Conservation (phyloP, 495 filamentous ascomycete genomes). For the Immersiella caudata region DNA sequence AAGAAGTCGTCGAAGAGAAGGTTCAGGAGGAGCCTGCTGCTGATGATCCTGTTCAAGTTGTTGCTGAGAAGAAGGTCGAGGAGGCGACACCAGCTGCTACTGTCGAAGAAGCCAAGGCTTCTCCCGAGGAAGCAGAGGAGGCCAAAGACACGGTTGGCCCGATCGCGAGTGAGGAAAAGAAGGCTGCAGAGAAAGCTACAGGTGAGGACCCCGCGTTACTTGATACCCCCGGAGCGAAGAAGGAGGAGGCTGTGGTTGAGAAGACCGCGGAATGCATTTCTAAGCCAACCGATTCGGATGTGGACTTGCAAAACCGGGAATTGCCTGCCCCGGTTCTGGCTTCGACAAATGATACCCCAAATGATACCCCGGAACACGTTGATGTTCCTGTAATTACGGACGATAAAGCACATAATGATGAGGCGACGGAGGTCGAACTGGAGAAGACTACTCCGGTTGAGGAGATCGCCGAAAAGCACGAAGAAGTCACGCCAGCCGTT, state of each 20-base stretch:
- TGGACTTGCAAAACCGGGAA: slow-evolving; percentile 30
- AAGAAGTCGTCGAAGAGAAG: background rate
- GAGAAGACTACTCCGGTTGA: background rate
- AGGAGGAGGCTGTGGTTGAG: slow-evolving; percentile 20
- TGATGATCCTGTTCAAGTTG: slow-evolving; percentile 6
- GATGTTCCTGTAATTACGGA: slow-evolving; percentile 16
- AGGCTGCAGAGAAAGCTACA: slow-evolving; percentile 38
- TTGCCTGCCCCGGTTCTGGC: slow-evolving; percentile 10
- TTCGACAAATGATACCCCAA: slow-evolving; percentile 20
- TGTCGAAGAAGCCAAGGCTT: slow-evolving; percentile 20
- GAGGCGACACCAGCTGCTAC: slow-evolving; percentile 1
- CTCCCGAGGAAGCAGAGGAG: slow-evolving; percentile 36
- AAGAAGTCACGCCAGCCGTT: background rate
- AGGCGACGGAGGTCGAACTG: background rate
- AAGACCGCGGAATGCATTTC: slow-evolving; percentile 39
- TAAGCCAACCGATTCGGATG: slow-evolving; percentile 30
- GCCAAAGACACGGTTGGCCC: slow-evolving; percentile 42
- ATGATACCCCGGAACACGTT: slow-evolving; percentile 21
- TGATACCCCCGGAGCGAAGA: slow-evolving; percentile 38
- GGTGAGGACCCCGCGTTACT: slow-evolving; percentile 45
- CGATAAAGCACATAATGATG: background rate
- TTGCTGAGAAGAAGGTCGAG: slow-evolving; percentile 14
- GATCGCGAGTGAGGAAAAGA: slow-evolving; percentile 39
- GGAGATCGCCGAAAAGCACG: background rate
- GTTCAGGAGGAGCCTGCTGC: background rate